Percentiles rank a stretch among this genome's conserved stretches.
phyloP scores from a whole-genome alignment of 2,329 filamentous ascomycete genomes.

The Colletotrichum higginsianum region DNA sequence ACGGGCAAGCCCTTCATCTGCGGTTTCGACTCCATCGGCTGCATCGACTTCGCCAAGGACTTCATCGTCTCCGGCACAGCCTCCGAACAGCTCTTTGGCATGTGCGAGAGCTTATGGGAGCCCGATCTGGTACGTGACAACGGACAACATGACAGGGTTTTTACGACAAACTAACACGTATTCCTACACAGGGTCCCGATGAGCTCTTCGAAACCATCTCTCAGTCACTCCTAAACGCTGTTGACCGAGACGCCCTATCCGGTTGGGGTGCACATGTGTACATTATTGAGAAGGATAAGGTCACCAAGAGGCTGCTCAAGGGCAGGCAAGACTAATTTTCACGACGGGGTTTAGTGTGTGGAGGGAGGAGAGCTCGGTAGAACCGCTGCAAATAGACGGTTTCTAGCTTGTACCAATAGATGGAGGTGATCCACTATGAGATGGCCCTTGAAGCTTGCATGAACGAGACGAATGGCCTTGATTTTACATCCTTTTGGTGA shows the following conservation, averaged over 20 bases:
- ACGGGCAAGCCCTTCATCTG: constrained; percentile 97
- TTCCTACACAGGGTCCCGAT: constrained; percentile 78
- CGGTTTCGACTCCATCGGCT: constrained; percentile 98
- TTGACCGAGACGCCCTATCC: constrained; percentile 95
- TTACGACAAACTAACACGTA: constrained; percentile 42
- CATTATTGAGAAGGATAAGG: constrained; percentile 99
- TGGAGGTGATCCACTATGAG: constrained; percentile 45
- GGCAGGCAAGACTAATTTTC: constrained; percentile 87
- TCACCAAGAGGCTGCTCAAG: constrained; percentile 98
- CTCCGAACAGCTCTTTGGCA: constrained; percentile 97
- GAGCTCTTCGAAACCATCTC: constrained; percentile 99
- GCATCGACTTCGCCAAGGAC: constrained; percentile 99
- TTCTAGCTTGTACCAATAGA: constrained; percentile 55
- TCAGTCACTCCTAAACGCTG: constrained; percentile 93
- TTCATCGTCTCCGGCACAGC: constrained; percentile 98
- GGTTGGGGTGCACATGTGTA: constrained; percentile 99
- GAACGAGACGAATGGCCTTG: constrained; percentile 40
- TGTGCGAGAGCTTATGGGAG: constrained; percentile 98
- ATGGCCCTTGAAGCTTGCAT: constrained; percentile 34
- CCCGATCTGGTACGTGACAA: constrained; percentile 84
- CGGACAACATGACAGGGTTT: background rate
- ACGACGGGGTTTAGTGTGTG: constrained; percentile 10
- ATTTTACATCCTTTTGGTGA: constrained; percentile 16
- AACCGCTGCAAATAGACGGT: constrained; percentile 40
- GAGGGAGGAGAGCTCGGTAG: constrained; percentile 27